These are phyloP conservation scores for Phytophthora idaei DNA, from an alignment of 352 stramenopile species.

Conservation along the genomic window DNA sequence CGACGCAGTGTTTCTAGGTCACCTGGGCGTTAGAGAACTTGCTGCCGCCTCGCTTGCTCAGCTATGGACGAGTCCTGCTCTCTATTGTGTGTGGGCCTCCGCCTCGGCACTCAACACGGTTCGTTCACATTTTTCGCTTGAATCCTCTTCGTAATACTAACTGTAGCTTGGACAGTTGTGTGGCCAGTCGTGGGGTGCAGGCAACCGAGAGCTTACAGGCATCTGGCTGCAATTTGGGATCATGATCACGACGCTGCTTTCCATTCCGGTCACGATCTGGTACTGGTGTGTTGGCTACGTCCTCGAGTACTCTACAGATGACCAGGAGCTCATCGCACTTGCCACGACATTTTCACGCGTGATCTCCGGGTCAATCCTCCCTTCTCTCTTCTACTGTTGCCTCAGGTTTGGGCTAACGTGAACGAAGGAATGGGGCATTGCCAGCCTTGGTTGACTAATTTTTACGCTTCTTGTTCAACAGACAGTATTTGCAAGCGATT, in stretches of 20 bases:
- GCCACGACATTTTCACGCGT: slow-evolving; percentile 67
- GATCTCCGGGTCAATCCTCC: slow-evolving; percentile 60
- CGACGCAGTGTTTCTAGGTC: slow-evolving; percentile 78
- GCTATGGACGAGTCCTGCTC: slow-evolving; percentile 67
- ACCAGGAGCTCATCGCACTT: slow-evolving; percentile 58
- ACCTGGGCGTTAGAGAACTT: slow-evolving; percentile 75
- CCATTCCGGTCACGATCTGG: slow-evolving; percentile 64
- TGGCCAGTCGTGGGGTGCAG: slow-evolving; percentile 73
- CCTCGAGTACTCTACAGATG: slow-evolving; percentile 69
- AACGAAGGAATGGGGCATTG: not conserved
- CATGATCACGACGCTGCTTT: slow-evolving; percentile 58
- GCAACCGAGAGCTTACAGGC: slow-evolving; percentile 71
- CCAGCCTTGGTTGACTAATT: slow-evolving; percentile 1
- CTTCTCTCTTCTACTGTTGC: slow-evolving; percentile 69
- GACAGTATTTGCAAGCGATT: slow-evolving; percentile 77
- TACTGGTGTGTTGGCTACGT: slow-evolving; percentile 72
- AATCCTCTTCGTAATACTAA: not conserved
- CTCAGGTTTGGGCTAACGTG: slow-evolving; percentile 39
- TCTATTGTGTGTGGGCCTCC: slow-evolving; percentile 71
- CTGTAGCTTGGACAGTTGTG: slow-evolving; percentile 45
- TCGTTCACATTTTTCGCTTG: slow-evolving; percentile 1
- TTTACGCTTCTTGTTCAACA: slow-evolving; percentile 13
- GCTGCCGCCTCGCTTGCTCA: slow-evolving; percentile 72
- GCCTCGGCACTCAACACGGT: slow-evolving; percentile 72
- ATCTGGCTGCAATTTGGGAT: slow-evolving; percentile 78